Base-by-base conservation (phyloP, 2,329 filamentous ascomycete species). In the Colletotrichum australisinense region DNA sequence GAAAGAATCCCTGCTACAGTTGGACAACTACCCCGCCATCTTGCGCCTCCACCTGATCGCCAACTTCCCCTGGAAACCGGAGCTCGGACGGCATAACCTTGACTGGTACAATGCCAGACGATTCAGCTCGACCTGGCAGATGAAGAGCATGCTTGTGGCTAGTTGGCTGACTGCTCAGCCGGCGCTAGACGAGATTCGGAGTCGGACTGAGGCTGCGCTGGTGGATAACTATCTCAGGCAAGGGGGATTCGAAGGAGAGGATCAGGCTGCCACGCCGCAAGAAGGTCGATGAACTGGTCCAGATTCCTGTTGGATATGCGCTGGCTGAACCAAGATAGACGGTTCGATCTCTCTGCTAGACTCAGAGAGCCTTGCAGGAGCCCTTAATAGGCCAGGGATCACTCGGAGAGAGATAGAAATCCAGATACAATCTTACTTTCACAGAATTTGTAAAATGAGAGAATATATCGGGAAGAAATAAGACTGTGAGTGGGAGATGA, bases 91-190 rank as follows among this genome's bases (percentile, higher is more conserved):
- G 9, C 62, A 67, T 1, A 62, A 62, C 5, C 1, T 73, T 1
- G 64, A 59, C 2, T 77, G 75, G 73, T 76, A 69, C 9, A 76
- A 63, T 7, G 58, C 49, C 24, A 52, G n/a, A 28, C 58, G 73
- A 6, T 77, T 76, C 58, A 22, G 59, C 9, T 73, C 73, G 5
- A 69, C 1, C 9, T 76, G 77, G 77, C 68, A 73, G 11, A 62
- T 67, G 53, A 75, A 68, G 58, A 78, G 77, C 52, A 73, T 77
- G 62, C 72, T 78, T 2, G 71, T 77, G 6, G 77, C 72, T 2
- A 62, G 69, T 14, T 78, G 77, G 77, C 59, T 78, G 26, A 76
- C 77, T 2, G 77, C 77, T 4, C 74, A 77, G 62, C 74, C 76
- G 1, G 75, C 76, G 3, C 56, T 76, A 3, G 76, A 76, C 7